Conservation (phyloP, 805 yeast genomes). For the Yamadazyma scolyti region DNA sequence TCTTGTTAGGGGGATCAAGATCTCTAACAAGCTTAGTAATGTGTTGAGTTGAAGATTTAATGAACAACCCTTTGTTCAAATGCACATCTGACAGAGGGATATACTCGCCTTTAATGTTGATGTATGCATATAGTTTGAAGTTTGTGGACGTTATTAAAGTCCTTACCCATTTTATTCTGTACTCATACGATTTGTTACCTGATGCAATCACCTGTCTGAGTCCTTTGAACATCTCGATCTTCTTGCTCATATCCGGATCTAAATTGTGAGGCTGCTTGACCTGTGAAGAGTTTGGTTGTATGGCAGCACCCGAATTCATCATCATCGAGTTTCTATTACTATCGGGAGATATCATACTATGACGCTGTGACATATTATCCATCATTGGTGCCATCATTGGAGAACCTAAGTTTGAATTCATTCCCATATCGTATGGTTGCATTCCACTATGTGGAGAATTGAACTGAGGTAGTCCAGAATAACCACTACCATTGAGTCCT, state of each 20-base stretch:
- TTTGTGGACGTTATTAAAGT: constrained; percentile 39
- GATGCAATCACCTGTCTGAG: constrained; percentile 34
- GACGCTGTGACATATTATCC: too few relatives aligned
- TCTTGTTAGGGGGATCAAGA: constrained; percentile 17
- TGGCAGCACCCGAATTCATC: constrained; percentile 3
- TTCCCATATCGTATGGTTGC: too few relatives aligned
- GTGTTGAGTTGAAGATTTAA: constrained; percentile 37
- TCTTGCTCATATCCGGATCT: constrained; percentile 25
- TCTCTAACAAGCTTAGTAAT: constrained; percentile 34
- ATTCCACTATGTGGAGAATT: too few relatives aligned
- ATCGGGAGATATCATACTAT: constrained; percentile 2
- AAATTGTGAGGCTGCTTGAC: neutral
- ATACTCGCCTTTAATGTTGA: constrained; percentile 40
- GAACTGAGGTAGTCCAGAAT: too few relatives aligned
- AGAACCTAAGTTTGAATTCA: neutral
- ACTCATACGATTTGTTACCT: constrained; percentile 40
- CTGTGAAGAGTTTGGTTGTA: neutral
- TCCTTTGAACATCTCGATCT: constrained; percentile 30
- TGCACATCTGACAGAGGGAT: constrained; percentile 25
- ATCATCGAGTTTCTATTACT: constrained; percentile 6
- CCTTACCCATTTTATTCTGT: constrained; percentile 39
- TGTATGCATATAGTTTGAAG: constrained; percentile 34
- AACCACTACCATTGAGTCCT: too few relatives aligned
- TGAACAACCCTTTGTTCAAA: constrained; percentile 30
- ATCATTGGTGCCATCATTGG: constrained; percentile 6